A percentile compares a stretch with the other conserved stretches of the same genome.
phyloP scores from a whole-genome alignment of 2,329 filamentous ascomycete species.

The Aspergillus phoenicis region DNA sequence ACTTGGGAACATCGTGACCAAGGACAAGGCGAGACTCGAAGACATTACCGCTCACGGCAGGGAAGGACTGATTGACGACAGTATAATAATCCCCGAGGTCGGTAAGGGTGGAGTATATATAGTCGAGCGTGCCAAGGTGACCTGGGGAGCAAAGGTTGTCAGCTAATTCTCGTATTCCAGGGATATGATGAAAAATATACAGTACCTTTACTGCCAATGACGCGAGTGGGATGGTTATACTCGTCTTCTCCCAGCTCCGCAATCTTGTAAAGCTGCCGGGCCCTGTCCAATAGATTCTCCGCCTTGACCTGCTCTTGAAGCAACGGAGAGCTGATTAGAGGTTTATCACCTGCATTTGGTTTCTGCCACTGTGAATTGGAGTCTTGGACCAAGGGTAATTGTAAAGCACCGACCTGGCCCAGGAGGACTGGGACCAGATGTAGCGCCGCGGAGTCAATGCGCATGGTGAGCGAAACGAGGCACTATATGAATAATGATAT shows the following conservation, averaged over 20 bases:
- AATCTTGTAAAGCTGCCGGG: slow-evolving; percentile 64
- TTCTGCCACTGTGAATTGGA: slow-evolving; percentile 15
- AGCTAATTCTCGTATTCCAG: neutral
- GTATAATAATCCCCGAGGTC: slow-evolving; percentile 35
- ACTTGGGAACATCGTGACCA: slow-evolving; percentile 55
- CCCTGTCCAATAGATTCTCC: slow-evolving; percentile 60
- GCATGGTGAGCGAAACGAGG: neutral
- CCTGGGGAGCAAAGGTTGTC: slow-evolving; percentile 37
- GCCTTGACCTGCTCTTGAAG: slow-evolving; percentile 54
- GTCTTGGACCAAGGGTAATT: slow-evolving; percentile 21
- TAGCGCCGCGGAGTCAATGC: neutral
- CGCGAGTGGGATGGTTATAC: slow-evolving; percentile 69
- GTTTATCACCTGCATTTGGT: slow-evolving; percentile 18
- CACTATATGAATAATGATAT: neutral
- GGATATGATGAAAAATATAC: too few relatives aligned
- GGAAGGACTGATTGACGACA: slow-evolving; percentile 59
- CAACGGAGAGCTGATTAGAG: slow-evolving; percentile 52
- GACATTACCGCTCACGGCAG: slow-evolving; percentile 62
- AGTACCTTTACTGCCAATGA: slow-evolving; percentile 67
- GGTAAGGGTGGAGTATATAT: slow-evolving; percentile 60
- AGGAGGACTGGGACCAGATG: slow-evolving; percentile 4
- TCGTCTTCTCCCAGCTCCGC: slow-evolving; percentile 62
- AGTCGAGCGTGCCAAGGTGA: slow-evolving; percentile 64
- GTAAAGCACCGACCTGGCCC: slow-evolving; percentile 21
- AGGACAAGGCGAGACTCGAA: slow-evolving; percentile 63